Base-by-base conservation (phyloP, 768 basidiomycete species). In the Daedaleopsis sinensis region DNA sequence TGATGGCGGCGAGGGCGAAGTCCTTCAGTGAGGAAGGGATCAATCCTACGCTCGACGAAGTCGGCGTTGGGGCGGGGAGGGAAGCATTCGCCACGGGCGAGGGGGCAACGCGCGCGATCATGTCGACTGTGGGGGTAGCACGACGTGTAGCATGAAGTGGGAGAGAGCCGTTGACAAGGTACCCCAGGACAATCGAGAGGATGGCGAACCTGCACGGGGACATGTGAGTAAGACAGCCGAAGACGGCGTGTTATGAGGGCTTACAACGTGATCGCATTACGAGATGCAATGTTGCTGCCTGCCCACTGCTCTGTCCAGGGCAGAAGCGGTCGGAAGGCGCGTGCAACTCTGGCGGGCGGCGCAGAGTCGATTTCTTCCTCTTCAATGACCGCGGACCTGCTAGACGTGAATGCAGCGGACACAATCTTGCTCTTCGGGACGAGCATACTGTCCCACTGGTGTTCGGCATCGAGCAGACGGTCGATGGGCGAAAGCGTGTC, bases 261-360 rank as follows among this genome's bases (percentile, higher is more conserved):
- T n/a, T 77, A 91, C 90, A 91, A 75, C 21, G 87, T 89, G 51
- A 87, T 77, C 38, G 88, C 79, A 67, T 87, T 84, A 50, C 80
- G 77, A 24, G 85, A 78, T 52, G 77, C 78, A 15, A 63, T 19
- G 35, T 23, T 39, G 27, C 59, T 50, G n/a, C 52, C n/a, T 82
- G 72, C 59, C 80, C 78, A 47, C 77, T 80, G 36, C 74, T 74
- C 27, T 23, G 52, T 55, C 59, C 50, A 58, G 74, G 72, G 57
- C 80, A 74, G 57, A 36, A 86, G 70, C 36, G 76, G 78, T 48
- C 79, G 79, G 42, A 89, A 75, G 27, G 79, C 77, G 46, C 77
- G 78, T 62, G 79, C 74, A 21, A 79, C 79, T 23, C 71, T 77
- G 27, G 73, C 64, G 15, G 83, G 71, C 38, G 80, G 78, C 39